A percentile compares a stretch with the other conserved stretches of the same genome.
Evolutionary conservation across 2,329 filamentous ascomycete species (phyloP).

Genomic region (Ascochyta viciae-villosae): DNA sequence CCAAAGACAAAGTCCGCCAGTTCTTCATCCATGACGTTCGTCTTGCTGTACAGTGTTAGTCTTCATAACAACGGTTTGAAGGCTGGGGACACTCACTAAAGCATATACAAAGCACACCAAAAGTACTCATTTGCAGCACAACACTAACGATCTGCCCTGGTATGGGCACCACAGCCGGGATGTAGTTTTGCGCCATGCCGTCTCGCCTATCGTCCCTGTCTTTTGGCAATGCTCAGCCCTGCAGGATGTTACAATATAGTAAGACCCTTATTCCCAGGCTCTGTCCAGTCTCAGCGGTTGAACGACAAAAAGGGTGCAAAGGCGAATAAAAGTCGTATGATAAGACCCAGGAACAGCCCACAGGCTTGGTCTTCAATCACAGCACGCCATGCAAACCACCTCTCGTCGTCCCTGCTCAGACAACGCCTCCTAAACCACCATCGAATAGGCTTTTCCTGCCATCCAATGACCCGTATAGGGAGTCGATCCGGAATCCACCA

Average conservation of each 20-base stretch:
- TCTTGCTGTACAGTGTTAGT: slow-evolving; percentile 24
- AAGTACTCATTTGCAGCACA: slow-evolving; percentile 31
- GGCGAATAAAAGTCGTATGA: neutral
- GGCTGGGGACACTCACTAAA: slow-evolving; percentile 16
- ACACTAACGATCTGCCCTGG: slow-evolving; percentile 33
- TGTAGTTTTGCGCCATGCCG: slow-evolving; percentile 14
- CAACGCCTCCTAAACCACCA: neutral
- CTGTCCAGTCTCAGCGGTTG: neutral
- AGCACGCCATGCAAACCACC: neutral
- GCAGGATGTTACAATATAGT: no score
- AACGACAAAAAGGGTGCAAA: neutral
- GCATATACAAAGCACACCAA: slow-evolving; percentile 30
- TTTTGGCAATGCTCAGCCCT: neutral
- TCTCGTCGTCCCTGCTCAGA: neutral
- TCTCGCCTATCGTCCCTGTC: neutral
- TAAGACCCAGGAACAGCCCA: neutral
- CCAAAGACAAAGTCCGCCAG: slow-evolving; percentile 33
- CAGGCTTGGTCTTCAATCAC: neutral
- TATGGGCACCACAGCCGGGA: slow-evolving; percentile 29
- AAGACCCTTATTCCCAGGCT: neutral
- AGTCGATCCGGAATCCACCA: neutral
- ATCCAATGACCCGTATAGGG: neutral
- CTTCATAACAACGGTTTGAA: neutral
- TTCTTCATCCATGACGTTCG: slow-evolving; percentile 30
- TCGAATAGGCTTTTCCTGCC: neutral